Conservation (phyloP, 2,329 filamentous ascomycete genomes). For the Zymoseptoria pseudotritici region DNA sequence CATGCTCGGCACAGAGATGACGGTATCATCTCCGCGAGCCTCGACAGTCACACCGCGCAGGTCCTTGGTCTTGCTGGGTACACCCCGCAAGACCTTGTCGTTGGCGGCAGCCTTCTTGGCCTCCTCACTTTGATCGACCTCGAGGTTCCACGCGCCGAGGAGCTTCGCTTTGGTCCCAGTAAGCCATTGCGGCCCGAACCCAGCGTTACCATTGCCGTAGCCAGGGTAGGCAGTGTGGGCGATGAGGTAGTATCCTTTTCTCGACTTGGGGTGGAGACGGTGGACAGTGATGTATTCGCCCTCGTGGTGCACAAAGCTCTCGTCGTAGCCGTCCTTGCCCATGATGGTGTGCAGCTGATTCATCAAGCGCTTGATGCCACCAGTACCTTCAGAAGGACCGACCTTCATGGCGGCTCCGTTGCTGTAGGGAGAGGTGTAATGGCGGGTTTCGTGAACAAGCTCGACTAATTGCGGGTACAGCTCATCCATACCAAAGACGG, state of each 20-base stretch:
- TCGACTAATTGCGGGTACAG: slow-evolving; percentile 92
- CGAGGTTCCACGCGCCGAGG: slow-evolving; percentile 84
- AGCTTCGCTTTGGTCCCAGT: slow-evolving; percentile 77
- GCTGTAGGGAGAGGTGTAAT: slow-evolving; percentile 74
- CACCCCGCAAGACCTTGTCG: slow-evolving; percentile 68
- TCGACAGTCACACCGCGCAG: slow-evolving; percentile 68
- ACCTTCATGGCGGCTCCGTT: slow-evolving; percentile 50
- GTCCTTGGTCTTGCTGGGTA: slow-evolving; percentile 75
- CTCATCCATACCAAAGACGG: slow-evolving; percentile 97
- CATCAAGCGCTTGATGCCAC: slow-evolving; percentile 80
- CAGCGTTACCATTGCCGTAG: slow-evolving; percentile 75
- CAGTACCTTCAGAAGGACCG: slow-evolving; percentile 74
- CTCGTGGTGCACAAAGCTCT: slow-evolving; percentile 95
- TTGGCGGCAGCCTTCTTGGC: slow-evolving; percentile 56
- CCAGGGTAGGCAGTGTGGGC: slow-evolving; percentile 94
- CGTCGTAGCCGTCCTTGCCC: slow-evolving; percentile 89
- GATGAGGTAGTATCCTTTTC: slow-evolving; percentile 91
- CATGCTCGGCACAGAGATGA: slow-evolving; percentile 69
- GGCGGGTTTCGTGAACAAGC: slow-evolving; percentile 77
- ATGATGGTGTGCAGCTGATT: slow-evolving; percentile 94
- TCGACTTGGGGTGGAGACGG: slow-evolving; percentile 81
- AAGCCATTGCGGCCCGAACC: slow-evolving; percentile 71
- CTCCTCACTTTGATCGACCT: slow-evolving; percentile 72
- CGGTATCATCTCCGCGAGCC: slow-evolving; percentile 63
- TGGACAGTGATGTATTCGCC: slow-evolving; percentile 95